These are phyloP conservation scores for Dimargaris cristalligena DNA, from an alignment of 192 early-diverging fungal species.

Conservation along the genomic window DNA sequence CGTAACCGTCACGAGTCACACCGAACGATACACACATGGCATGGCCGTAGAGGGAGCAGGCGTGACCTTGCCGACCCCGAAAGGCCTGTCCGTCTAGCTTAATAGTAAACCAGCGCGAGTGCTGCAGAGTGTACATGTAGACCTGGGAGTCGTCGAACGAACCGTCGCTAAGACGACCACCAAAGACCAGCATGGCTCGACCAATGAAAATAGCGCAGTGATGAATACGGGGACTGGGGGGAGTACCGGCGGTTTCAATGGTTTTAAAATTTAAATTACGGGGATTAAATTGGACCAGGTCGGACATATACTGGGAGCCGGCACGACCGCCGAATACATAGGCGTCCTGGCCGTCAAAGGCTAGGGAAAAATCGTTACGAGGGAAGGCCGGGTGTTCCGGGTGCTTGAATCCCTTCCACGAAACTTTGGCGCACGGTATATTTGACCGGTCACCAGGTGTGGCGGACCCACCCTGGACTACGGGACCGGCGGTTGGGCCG, in stretches of 20 bases:
- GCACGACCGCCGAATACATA: constrained; percentile 29
- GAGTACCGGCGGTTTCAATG: constrained; percentile 14
- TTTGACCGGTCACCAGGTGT: background rate
- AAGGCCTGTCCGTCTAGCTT: background rate
- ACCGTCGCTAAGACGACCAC: constrained; percentile 22
- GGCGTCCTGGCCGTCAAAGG: constrained; percentile 20
- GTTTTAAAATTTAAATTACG: background rate
- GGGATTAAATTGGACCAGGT: constrained; percentile 24
- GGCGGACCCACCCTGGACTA: background rate
- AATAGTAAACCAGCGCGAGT: background rate
- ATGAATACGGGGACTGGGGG: constrained; percentile 25
- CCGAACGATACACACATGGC: constrained; percentile 10
- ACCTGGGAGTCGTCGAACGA: constrained; percentile 21
- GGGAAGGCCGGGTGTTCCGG: constrained; percentile 15
- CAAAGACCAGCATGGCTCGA: constrained; percentile 36
- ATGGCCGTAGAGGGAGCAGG: constrained; percentile 8
- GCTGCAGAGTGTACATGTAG: constrained; percentile 7
- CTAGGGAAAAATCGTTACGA: constrained; percentile 26
- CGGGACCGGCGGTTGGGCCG: background rate
- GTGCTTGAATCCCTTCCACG: constrained; percentile 9
- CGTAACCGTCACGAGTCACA: background rate
- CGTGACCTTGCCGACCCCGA: background rate
- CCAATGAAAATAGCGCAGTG: constrained; percentile 30
- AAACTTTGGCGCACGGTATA: background rate
- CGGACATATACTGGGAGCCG: constrained; percentile 20